A percentile compares a stretch with the other conserved stretches of the same genome.
Conservation (phyloP, 208 protist genomes). For the Trypanosoma conorhini region DNA sequence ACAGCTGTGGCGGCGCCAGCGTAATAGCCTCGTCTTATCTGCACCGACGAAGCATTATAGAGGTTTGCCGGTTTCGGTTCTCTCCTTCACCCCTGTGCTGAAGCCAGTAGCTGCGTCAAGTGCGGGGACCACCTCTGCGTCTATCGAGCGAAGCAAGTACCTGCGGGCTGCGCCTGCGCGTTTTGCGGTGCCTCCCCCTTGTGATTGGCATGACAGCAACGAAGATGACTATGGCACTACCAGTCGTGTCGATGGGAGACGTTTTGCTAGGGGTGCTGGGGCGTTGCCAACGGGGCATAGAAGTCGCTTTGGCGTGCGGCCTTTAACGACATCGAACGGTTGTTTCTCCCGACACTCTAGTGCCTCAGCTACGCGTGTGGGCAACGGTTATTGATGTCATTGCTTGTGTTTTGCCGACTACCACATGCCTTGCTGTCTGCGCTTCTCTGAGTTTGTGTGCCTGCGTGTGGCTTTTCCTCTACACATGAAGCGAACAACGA, state of each 20-base stretch:
- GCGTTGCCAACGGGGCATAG: neutral
- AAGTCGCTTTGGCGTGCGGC: slow-evolving; percentile 12
- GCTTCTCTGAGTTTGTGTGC: neutral
- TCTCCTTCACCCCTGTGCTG: slow-evolving; percentile 3
- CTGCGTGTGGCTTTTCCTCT: neutral
- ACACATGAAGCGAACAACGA: neutral
- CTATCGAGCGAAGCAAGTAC: neutral
- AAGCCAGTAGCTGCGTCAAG: neutral
- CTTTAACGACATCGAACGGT: neutral
- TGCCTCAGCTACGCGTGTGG: neutral
- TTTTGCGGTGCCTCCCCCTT: neutral
- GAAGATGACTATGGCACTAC: neutral
- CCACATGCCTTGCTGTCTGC: neutral
- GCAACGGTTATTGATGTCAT: neutral
- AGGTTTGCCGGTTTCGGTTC: neutral
- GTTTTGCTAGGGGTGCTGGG: neutral
- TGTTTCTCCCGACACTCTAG: neutral
- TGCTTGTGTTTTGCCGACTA: neutral
- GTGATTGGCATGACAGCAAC: neutral
- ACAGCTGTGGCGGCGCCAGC: slow-evolving; percentile 40
- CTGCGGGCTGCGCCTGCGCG: slow-evolving; percentile 3
- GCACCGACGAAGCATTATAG: slow-evolving; percentile 6
- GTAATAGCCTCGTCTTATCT: slow-evolving; percentile 3
- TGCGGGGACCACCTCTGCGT: neutral
- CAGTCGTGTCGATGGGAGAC: neutral